A percentile compares a stretch with the other conserved stretches of the same genome.
These are phyloP conservation scores for Xylaria flabelliformis DNA, from an alignment of 495 filamentous ascomycete genomes.

Conservation along the genomic window DNA sequence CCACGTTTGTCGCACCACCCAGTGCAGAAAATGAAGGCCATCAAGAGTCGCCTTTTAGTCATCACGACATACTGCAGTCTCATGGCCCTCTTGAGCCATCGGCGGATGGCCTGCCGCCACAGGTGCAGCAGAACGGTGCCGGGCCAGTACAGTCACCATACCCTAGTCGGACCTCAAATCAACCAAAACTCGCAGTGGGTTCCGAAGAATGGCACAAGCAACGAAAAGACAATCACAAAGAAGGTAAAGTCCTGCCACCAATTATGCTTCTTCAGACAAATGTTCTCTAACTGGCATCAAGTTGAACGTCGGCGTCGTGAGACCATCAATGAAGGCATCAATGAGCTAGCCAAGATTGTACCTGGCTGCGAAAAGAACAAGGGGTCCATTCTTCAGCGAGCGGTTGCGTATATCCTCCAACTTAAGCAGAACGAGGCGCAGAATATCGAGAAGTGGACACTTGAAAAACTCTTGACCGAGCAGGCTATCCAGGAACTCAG, in stretches of 20 bases:
- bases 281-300: slow-evolving; percentile 47
- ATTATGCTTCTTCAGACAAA: background rate
- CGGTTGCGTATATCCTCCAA: slow-evolving; percentile 91
- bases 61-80: slow-evolving; percentile 44
- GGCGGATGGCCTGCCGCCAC: slow-evolving; percentile 34
- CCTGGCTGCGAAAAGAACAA: slow-evolving; percentile 99
- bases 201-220: slow-evolving; percentile 98
- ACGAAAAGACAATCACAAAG: slow-evolving; percentile 98
- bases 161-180: slow-evolving; percentile 33
- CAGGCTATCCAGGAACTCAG: slow-evolving; percentile 93
- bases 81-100: slow-evolving; percentile 49
- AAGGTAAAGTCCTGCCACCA: slow-evolving; percentile 67
- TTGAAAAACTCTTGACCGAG: slow-evolving; percentile 92
- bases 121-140: slow-evolving; percentile 37
- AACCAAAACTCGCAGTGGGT: slow-evolving; percentile 84
- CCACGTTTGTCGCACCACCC: slow-evolving; percentile 64
- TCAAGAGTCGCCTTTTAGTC: slow-evolving; percentile 39
- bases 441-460: slow-evolving; percentile 95
- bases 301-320: slow-evolving; percentile 97
- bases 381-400: slow-evolving; percentile 92
- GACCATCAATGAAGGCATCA: slow-evolving; percentile 99
- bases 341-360: slow-evolving; percentile 96
- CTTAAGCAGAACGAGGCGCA: slow-evolving; percentile 92
- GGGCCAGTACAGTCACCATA: slow-evolving; percentile 38
- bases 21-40: slow-evolving; percentile 43